phyloP scores from a whole-genome alignment of 2,329 filamentous ascomycete genomes.

The Pseudocercospora pini-densiflorae region DNA sequence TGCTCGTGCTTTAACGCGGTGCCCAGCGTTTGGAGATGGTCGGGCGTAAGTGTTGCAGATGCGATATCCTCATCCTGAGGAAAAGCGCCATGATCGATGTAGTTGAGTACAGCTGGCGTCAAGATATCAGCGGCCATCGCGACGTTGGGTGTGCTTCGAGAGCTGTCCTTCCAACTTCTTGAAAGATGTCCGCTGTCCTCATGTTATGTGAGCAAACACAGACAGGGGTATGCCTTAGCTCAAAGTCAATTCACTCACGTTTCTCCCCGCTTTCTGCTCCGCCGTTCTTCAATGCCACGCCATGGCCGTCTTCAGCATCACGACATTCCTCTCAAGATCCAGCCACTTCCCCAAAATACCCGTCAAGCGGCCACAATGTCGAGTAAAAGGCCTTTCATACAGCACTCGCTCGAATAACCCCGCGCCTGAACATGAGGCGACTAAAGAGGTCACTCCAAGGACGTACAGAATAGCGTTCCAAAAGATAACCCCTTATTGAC shows the following conservation, averaged over 20 bases:
- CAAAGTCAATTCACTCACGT: neutral
- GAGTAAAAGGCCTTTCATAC: neutral
- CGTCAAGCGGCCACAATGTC: neutral
- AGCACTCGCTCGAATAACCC: neutral
- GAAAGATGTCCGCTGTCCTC: neutral
- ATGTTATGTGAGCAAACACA: neutral
- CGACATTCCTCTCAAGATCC: neutral
- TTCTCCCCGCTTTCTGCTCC: neutral
- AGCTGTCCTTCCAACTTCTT: neutral
- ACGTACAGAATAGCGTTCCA: no score
- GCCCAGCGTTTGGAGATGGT: constrained; percentile 55
- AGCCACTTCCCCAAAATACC: neutral
- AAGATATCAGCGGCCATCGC: constrained; percentile 41
- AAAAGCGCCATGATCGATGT: constrained; percentile 61
- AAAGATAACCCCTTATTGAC: no score
- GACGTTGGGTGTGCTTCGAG: neutral
- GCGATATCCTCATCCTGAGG: constrained; percentile 61
- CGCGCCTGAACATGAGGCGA: no score
- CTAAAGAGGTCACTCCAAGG: no score
- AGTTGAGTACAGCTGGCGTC: constrained; percentile 67
- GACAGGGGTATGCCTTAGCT: neutral
- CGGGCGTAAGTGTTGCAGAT: constrained; percentile 56
- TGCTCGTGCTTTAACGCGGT: constrained; percentile 57
- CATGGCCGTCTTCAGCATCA: neutral
- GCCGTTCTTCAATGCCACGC: neutral